A percentile compares a stretch with the other conserved stretches of the same genome.
Evolutionary conservation across 352 stramenopile species (phyloP).

Genomic region (Globisporangium parvum): DNA sequence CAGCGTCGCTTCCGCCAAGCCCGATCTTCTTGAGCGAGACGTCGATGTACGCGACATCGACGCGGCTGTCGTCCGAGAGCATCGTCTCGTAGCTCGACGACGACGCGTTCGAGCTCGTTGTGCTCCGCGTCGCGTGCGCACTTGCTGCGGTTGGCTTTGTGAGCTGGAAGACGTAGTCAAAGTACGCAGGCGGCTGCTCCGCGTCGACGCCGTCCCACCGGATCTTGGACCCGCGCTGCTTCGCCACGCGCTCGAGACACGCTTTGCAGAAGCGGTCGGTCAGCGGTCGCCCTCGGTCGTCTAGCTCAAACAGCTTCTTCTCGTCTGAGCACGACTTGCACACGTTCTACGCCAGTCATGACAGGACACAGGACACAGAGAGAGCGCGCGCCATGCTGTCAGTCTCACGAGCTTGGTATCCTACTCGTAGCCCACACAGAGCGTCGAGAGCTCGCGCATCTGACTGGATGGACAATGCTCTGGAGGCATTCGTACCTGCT

Average conservation of each 20-base stretch:
- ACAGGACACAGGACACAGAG: neutral
- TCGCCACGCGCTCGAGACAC: conserved; percentile 23
- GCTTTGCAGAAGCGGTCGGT: conserved; percentile 38
- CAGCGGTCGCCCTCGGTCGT: conserved; percentile 29
- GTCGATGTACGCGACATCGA: neutral
- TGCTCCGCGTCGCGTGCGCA: neutral
- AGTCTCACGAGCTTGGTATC: too few species aligned
- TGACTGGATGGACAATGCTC: too few species aligned
- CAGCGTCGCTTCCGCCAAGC: neutral
- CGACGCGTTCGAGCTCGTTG: neutral
- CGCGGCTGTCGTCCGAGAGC: conserved; percentile 16
- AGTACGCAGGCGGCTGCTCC: conserved; percentile 16
- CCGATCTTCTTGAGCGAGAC: neutral
- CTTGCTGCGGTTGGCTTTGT: neutral
- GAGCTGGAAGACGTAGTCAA: conserved; percentile 7
- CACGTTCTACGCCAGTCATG: conserved; percentile 23
- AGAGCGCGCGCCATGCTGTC: neutral
- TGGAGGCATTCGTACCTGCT: conserved; percentile 16
- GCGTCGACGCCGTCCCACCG: conserved; percentile 6
- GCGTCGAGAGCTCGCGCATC: too few species aligned
- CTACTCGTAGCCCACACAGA: too few species aligned
- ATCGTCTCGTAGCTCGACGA: neutral
- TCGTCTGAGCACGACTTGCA: conserved; percentile 43
- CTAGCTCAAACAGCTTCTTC: conserved; percentile 38
- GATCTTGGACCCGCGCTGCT: conserved; percentile 6